These are phyloP conservation scores for Aspergillus conjunctus DNA, from an alignment of 495 filamentous ascomycete species.

Conservation along the genomic window DNA sequence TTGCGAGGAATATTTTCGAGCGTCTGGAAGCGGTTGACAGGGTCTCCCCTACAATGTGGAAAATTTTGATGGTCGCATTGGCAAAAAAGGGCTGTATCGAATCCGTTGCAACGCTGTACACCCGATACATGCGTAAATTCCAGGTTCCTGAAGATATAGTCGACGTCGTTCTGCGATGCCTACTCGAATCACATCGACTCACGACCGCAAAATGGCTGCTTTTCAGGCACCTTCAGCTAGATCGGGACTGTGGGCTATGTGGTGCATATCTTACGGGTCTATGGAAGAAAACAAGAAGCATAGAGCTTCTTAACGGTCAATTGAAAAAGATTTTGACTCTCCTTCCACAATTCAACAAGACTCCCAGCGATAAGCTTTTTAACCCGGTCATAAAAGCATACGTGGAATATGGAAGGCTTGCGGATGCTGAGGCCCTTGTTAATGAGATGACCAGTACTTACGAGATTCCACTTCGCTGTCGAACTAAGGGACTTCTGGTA, in stretches of 20 bases:
- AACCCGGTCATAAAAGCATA: slow-evolving; percentile 47
- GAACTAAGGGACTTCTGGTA: slow-evolving; percentile 43
- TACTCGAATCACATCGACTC: slow-evolving; percentile 46
- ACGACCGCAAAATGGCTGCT: slow-evolving; percentile 41
- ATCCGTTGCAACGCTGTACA: slow-evolving; percentile 39
- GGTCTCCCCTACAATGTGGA: slow-evolving; percentile 42
- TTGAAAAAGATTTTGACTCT: slow-evolving; percentile 34
- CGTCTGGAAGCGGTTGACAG: slow-evolving; percentile 39
- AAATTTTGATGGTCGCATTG: slow-evolving; percentile 41
- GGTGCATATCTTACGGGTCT: slow-evolving; percentile 45
- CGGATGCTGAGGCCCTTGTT: slow-evolving; percentile 42
- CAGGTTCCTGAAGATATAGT: slow-evolving; percentile 34
- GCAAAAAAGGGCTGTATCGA: slow-evolving; percentile 46
- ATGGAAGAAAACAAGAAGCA: slow-evolving; percentile 47
- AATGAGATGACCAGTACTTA: slow-evolving; percentile 38
- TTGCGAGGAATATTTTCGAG: slow-evolving; percentile 44
- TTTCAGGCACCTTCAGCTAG: slow-evolving; percentile 33
- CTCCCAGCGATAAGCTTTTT: slow-evolving; percentile 44
- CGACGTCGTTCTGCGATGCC: slow-evolving; percentile 44
- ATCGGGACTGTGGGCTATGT: slow-evolving; percentile 40
- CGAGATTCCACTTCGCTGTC: slow-evolving; percentile 35
- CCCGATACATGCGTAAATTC: slow-evolving; percentile 34
- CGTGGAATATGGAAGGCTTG: slow-evolving; percentile 39
- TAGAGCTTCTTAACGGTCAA: slow-evolving; percentile 41
- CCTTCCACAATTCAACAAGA: slow-evolving; percentile 30